Base-by-base conservation (phyloP, 1,284 basidiomycete genomes). In the Naganishia liquefaciens region DNA sequence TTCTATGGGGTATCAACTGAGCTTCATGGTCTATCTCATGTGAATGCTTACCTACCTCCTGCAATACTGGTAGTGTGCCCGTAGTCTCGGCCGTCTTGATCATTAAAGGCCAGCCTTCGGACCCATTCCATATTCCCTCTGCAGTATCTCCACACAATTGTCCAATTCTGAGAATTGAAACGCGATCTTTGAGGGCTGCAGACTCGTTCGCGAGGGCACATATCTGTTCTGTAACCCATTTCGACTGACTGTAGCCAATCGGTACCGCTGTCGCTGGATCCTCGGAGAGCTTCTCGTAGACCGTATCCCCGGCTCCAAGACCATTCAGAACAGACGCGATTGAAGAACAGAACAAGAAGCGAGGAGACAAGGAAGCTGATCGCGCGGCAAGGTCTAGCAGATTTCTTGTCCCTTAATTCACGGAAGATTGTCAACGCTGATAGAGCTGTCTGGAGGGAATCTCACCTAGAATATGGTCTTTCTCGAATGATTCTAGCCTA, bases 161-260 rank as follows among this genome's bases (percentile, higher is more conserved):
- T 0, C 79, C 79, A 4, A 80, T 71, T 5, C 76, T 57, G 21
- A 74, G 33, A 1, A 76, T 64, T 4, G 66, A 67, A 10, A 72
- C 69, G 25, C 69, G 63, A n/a, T 63, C 64, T 5, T 55, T 17
- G 33, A 70, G 28, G 3, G n/a, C 61, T 25, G 2, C 54, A 15
- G 51, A 42, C 17, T 69, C 66, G 21, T 49, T 37, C 0, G 75
- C 75, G 10, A 65, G 33, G 6, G 70, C 63, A 64, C 79, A 80
- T 6, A 81, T 66, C 62, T 70, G 70, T 65, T 81, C 80, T 0
- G 76, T 77, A 0, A 81, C 78, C 78, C 79, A 80, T 70, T 81
- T 81, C 1, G 76, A 78, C 27, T 75, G 73, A 0, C 78, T 77
- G 61, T 81, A 81, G 9, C 79, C 80, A 43, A 80, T 76, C 0